Percentiles rank a stretch among this genome's conserved stretches.
These are phyloP conservation scores for Pseudocercospora crystallina DNA, from an alignment of 2,329 filamentous ascomycete species.

Conservation along the genomic window DNA sequence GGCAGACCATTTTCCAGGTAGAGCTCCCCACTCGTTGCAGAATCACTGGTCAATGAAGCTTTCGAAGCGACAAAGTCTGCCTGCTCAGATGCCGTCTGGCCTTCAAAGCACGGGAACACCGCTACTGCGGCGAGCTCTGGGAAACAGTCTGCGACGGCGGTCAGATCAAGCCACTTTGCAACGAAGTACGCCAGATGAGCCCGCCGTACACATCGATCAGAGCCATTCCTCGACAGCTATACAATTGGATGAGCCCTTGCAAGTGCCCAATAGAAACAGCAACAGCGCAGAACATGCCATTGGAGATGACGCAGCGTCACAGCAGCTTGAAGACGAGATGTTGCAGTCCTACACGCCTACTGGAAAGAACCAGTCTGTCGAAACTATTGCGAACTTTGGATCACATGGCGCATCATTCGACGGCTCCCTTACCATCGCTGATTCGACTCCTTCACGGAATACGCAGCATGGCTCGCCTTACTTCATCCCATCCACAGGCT, in stretches of 20 bases:
- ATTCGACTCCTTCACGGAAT: too few relatives aligned
- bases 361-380: too few relatives aligned
- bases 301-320: slow-evolving; percentile 1
- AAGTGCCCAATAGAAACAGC: not conserved
- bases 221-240: too few relatives aligned
- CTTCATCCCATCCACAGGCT: too few relatives aligned
- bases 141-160: slow-evolving; percentile 2
- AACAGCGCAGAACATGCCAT: not conserved
- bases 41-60: not conserved
- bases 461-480: too few relatives aligned
- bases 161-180: not conserved
- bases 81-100: not conserved
- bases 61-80: slow-evolving; percentile 3
- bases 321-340: slow-evolving; percentile 7
- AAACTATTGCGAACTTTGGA: too few relatives aligned
- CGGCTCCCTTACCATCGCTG: too few relatives aligned
- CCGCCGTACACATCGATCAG: too few relatives aligned
- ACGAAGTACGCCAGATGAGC: not conserved
- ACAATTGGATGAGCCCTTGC: too few relatives aligned
- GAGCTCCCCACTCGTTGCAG: too few relatives aligned
- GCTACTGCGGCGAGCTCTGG: slow-evolving; percentile 3
- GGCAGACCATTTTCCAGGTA: too few relatives aligned
- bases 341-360: not conserved
- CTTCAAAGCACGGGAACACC: slow-evolving; percentile 3
- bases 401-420: too few relatives aligned